These are phyloP conservation scores for Waltiozyma solani DNA, from an alignment of 1,139 yeast genomes.

Conservation along the genomic window DNA sequence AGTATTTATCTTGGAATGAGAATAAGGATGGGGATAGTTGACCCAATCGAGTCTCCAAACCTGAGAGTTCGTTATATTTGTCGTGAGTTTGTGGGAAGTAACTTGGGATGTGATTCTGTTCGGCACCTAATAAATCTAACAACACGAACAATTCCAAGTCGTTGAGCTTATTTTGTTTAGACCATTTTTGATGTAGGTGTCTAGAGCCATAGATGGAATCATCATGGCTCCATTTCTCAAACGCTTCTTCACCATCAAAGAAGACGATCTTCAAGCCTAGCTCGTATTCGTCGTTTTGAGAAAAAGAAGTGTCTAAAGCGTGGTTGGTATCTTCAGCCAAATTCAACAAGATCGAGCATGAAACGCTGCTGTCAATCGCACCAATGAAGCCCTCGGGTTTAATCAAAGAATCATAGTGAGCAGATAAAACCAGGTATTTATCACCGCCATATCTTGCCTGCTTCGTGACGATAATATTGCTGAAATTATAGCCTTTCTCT, in stretches of 20 bases:
- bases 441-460: slow-evolving; percentile 20
- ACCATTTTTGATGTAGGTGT: slow-evolving; percentile 35
- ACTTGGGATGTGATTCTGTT: slow-evolving; percentile 29
- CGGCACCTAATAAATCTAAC: slow-evolving; percentile 39
- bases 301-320: slow-evolving; percentile 15
- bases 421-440: slow-evolving; percentile 34
- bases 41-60: slow-evolving; percentile 19
- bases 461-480: slow-evolving; percentile 33
- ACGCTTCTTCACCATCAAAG: slow-evolving; percentile 53
- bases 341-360: slow-evolving; percentile 42
- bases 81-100: slow-evolving; percentile 33
- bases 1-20: slow-evolving; percentile 6
- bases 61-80: slow-evolving; percentile 26
- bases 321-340: slow-evolving; percentile 26
- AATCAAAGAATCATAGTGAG: slow-evolving; percentile 44
- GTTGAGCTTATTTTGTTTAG: slow-evolving; percentile 13
- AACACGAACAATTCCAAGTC: slow-evolving; percentile 34
- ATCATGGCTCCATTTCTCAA: slow-evolving; percentile 34
- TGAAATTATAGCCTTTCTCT: slow-evolving; percentile 30
- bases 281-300: slow-evolving; percentile 11
- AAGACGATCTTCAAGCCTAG: slow-evolving; percentile 39
- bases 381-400: slow-evolving; percentile 46
- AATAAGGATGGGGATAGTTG: slow-evolving; percentile 6
- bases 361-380: slow-evolving; percentile 48
- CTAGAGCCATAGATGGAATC: slow-evolving; percentile 50